A percentile compares a stretch with the other conserved stretches of the same genome.
Evolutionary conservation across 148 eudicot genomes (phyloP).

Genomic region (Arctostaphylos glauca): DNA sequence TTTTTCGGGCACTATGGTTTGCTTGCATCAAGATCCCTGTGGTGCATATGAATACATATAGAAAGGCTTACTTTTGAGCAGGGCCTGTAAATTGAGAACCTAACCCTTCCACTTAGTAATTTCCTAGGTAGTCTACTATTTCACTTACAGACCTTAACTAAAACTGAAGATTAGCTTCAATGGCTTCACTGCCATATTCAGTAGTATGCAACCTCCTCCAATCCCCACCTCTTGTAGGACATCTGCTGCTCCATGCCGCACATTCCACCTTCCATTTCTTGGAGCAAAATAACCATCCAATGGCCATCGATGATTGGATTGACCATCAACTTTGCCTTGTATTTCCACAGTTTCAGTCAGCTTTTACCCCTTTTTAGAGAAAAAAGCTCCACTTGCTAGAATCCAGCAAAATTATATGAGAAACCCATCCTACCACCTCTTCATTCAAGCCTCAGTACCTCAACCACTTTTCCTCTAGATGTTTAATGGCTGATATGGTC

Average conservation of each 20-base stretch:
- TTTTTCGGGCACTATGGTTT: background rate
- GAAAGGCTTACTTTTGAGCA: background rate
- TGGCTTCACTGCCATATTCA: background rate
- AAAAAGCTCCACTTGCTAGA: background rate
- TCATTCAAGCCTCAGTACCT: background rate
- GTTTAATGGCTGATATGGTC: background rate
- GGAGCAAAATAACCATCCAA: no score
- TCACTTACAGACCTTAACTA: background rate
- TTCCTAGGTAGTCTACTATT: background rate
- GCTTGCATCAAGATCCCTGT: background rate
- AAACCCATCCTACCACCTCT: background rate
- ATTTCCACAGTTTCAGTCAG: no score
- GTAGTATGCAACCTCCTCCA: no score
- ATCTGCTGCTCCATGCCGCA: no score
- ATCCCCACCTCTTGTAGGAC: no score
- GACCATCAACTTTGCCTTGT: no score
- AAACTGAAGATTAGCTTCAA: background rate
- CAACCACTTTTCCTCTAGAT: background rate
- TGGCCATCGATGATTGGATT: no score
- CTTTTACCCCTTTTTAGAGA: no score
- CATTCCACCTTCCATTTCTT: no score
- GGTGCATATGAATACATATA: background rate
- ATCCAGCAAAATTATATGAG: background rate
- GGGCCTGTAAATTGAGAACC: background rate
- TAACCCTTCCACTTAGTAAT: background rate